Evolutionary conservation across 768 basidiomycete species (phyloP).

Genomic region (Lyophyllum shimeji): DNA sequence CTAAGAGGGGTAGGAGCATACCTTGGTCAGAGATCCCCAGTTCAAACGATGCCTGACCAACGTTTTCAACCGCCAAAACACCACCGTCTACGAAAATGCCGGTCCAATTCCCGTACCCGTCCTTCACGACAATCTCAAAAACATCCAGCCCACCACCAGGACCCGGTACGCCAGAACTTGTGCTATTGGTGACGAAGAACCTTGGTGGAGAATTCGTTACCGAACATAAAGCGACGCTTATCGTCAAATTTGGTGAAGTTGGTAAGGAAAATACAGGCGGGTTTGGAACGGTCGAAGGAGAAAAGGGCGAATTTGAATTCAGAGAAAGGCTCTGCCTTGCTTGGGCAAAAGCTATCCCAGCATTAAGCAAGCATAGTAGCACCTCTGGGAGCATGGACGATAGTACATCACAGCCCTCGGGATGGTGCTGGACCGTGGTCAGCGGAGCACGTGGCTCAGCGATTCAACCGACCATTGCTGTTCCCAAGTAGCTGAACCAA

Average conservation of each 20-base stretch:
- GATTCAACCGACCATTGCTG: no score
- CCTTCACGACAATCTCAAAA: conserved; percentile 45
- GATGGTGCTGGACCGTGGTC: no score
- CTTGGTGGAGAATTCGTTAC: conserved; percentile 35
- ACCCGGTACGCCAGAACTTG: conserved; percentile 33
- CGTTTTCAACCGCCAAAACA: conserved; percentile 45
- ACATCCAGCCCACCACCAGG: conserved; percentile 36
- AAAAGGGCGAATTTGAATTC: conserved; percentile 35
- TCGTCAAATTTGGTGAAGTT: conserved; percentile 32
- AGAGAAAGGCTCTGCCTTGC: conserved; percentile 30
- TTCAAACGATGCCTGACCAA: conserved; percentile 48
- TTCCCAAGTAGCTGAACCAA: no score
- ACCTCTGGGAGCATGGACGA: conserved; percentile 33
- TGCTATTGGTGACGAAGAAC: conserved; percentile 61
- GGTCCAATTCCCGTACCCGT: conserved; percentile 54
- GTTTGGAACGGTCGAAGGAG: conserved; percentile 26
- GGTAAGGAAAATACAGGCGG: conserved; percentile 43
- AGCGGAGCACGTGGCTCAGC: no score
- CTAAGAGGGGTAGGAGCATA: conserved; percentile 16
- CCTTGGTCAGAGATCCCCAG: conserved; percentile 53
- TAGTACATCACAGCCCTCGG: neutral
- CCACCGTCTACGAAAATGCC: conserved; percentile 49
- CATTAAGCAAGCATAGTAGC: conserved; percentile 33
- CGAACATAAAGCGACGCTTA: conserved; percentile 53
- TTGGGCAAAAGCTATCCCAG: conserved; percentile 31